Base-by-base conservation (phyloP, 768 basidiomycete species). In the Tulasnella sp. region DNA sequence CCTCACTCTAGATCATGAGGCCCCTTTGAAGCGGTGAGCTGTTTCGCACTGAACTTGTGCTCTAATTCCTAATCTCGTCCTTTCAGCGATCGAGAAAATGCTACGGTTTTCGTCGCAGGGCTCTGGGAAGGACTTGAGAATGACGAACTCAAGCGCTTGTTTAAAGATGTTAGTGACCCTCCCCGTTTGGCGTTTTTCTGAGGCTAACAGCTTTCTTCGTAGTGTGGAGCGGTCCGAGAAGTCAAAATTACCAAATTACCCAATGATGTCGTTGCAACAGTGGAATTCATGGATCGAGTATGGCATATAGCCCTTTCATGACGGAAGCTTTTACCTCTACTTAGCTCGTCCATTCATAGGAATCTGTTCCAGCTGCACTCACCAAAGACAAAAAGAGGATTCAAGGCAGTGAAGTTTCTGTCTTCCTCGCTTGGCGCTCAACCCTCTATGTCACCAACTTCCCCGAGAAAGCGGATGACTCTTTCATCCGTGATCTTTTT, bases 361-460 rank as follows among this genome's bases (percentile, higher is more conserved):
- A 94, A 20, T 89, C 89, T 78, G 88, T 99, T 2, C 94, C 95
- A 11, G 89, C 90, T 0, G 98, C 94, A 2, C 86, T 97, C 51
- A 97, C 96, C 0, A 96, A 95, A 83, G 97, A 99, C 85, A 98
- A 97, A 85, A 98, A 97, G 83, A 90, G 91, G 72, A 81, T 99
- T 46, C 87, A 88, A 70, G 91, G 88, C 0, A 86, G 89, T 70
- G 95, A 98, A 83, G 86, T 98, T 26, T 86, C 89, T 10, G 96
- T 99, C 3, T 91, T 96, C 82, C 87, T 97, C 61, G 95, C 93
- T 2, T 98, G 96, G 96, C 89, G 92, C 81, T 95, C 95, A 3
- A 99, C 96, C 5, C 84, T 99, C 3, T 99, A 96, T 84, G 91
- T 98, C 74, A 96, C 98, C 23, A 99, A 99, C 85, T 99, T 98